These are phyloP conservation scores for Lizonia empirigonia DNA, from an alignment of 2,329 filamentous ascomycete genomes.

Conservation along the genomic window DNA sequence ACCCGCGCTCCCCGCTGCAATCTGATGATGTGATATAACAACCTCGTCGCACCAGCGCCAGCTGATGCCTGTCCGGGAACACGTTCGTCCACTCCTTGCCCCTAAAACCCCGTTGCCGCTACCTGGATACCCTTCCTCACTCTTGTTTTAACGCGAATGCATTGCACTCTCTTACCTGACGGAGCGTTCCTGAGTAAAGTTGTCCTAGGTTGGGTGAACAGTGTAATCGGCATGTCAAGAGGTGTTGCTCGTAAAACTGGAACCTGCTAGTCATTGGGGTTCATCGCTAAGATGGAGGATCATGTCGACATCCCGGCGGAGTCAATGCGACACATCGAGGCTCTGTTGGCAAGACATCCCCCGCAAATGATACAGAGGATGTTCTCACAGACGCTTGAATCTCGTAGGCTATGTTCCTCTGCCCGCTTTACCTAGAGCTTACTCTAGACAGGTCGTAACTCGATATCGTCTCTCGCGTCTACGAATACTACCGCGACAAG, in stretches of 20 bases:
- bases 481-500: constrained; percentile 38
- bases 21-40: constrained; percentile 48
- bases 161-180: constrained; percentile 1
- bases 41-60: constrained; percentile 39
- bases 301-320: constrained; percentile 44
- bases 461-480: constrained; percentile 42
- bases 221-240: constrained; percentile 29
- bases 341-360: constrained; percentile 42
- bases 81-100: constrained; percentile 43
- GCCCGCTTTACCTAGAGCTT: constrained; percentile 18
- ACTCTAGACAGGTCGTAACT: constrained; percentile 40
- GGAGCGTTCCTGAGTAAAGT: constrained; percentile 6
- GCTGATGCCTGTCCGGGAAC: constrained; percentile 39
- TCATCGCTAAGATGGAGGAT: constrained; percentile 40
- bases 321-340: constrained; percentile 47
- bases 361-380: constrained; percentile 46
- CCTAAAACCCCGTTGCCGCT: constrained; percentile 26
- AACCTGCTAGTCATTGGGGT: constrained; percentile 19
- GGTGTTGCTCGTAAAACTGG: constrained; percentile 10
- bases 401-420: constrained; percentile 32
- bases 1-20: constrained; percentile 44
- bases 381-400: constrained; percentile 46
- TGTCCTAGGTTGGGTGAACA: constrained; percentile 11
- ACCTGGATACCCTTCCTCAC: constrained; percentile 32
- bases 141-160: constrained; percentile 7